Evolutionary conservation across 1,284 basidiomycete genomes (phyloP).

Genomic region (Boletus austroedulis): DNA sequence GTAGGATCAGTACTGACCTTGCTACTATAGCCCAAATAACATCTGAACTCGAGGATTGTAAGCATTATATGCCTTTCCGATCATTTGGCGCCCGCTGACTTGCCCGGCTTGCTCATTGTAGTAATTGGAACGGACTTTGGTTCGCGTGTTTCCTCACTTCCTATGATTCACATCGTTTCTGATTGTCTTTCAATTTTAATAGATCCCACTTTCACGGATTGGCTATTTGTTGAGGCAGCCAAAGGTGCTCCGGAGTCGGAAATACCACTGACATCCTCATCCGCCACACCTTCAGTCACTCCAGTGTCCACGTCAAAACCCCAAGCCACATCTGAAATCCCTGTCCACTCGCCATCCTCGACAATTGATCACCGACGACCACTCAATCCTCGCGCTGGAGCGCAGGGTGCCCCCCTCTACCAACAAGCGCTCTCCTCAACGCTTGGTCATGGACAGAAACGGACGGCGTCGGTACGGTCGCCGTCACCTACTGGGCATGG

Average conservation of each 20-base stretch:
- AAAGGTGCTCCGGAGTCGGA: slow-evolving; percentile 57
- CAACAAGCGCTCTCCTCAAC: slow-evolving; percentile 70
- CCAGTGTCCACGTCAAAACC: slow-evolving; percentile 13
- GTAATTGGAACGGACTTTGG: slow-evolving; percentile 81
- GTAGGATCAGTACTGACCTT: slow-evolving; percentile 5
- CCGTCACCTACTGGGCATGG: slow-evolving; percentile 61
- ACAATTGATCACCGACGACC: slow-evolving; percentile 43
- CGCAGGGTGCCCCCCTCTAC: slow-evolving; percentile 42
- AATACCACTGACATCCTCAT: slow-evolving; percentile 34
- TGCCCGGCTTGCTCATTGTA: slow-evolving; percentile 27
- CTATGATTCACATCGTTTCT: slow-evolving; percentile 14
- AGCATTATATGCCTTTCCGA: slow-evolving; percentile 34
- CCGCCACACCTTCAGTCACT: slow-evolving; percentile 37
- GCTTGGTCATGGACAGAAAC: slow-evolving; percentile 62
- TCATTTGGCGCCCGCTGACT: slow-evolving; percentile 20
- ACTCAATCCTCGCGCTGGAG: slow-evolving; percentile 41
- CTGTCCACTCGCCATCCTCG: slow-evolving; percentile 27
- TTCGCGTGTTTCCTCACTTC: slow-evolving; percentile 34
- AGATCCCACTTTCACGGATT: slow-evolving; percentile 79
- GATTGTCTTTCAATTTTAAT: slow-evolving; percentile 4
- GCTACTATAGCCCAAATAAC: slow-evolving; percentile 69
- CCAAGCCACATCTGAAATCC: slow-evolving; percentile 23
- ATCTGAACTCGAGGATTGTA: slow-evolving; percentile 76
- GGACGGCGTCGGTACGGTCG: slow-evolving; percentile 67
- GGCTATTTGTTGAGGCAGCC: slow-evolving; percentile 77